A percentile compares a stretch with the other conserved stretches of the same genome.
Conservation (phyloP, 208 protist genomes). For the Leishmania aethiopica region DNA sequence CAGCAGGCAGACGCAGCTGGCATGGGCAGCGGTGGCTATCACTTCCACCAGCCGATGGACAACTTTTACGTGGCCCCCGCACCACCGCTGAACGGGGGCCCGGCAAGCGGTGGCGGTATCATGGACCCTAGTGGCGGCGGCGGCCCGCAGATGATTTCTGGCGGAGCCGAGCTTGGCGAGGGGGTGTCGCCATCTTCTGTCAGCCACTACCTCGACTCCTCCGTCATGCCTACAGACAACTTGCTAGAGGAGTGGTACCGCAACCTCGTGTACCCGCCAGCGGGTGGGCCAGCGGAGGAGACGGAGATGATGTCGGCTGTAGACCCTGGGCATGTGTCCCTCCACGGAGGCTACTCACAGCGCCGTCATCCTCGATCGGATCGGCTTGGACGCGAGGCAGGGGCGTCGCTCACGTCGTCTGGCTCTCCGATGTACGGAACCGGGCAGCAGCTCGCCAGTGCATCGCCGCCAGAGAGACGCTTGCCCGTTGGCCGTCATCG, state of each 20-base stretch:
- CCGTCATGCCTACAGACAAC: slow-evolving; percentile 37
- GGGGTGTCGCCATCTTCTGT: slow-evolving; percentile 23
- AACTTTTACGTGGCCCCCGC: slow-evolving; percentile 25
- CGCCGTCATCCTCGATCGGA: slow-evolving; percentile 4
- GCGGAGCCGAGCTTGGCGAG: not conserved
- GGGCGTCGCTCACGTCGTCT: slow-evolving; percentile 11
- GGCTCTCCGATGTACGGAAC: slow-evolving; percentile 6
- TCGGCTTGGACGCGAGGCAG: not conserved
- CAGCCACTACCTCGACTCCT: slow-evolving; percentile 38
- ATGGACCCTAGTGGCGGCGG: slow-evolving; percentile 5
- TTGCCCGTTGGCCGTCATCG: not conserved
- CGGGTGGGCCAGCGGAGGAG: slow-evolving; percentile 13
- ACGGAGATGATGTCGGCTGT: slow-evolving; percentile 13
- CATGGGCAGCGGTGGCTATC: not conserved
- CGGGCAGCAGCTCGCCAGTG: not conserved
- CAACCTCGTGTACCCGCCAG: slow-evolving; percentile 36
- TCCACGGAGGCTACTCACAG: not conserved
- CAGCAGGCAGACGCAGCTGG: slow-evolving; percentile 2
- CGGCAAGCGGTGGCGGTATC: not conserved
- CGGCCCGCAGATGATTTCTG: slow-evolving; percentile 5
- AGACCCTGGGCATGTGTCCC: slow-evolving; percentile 17
- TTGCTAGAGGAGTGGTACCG: slow-evolving; percentile 49
- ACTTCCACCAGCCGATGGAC: slow-evolving; percentile 4
- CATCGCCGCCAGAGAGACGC: not conserved
- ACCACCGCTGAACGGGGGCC: slow-evolving; percentile 25